Evolutionary conservation across 768 basidiomycete genomes (phyloP), one percentile per base, ranked within the genome.

Genomic region (Fibroporia radiculosa): DNA sequence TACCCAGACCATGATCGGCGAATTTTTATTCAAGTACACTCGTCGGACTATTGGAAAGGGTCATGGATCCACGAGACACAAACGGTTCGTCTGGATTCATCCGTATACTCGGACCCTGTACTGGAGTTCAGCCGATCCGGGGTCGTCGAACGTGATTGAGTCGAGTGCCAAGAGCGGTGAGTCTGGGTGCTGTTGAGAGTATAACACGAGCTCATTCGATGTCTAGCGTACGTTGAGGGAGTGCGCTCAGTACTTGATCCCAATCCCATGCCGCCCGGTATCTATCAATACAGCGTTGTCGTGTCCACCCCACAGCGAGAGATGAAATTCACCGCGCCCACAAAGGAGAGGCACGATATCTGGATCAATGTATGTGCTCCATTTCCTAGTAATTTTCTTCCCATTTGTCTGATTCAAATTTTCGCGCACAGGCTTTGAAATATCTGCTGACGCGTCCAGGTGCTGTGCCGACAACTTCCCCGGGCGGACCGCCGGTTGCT

Each of bases 1-100:
- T 55, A 99, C 96, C 13, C 95, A 98, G 71, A 96, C 93, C 19
- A 99, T 99, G 96, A 98, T 98, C 53, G 95, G 96, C 40, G 95
- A 98, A 71, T 97, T 93, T 66, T 64, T 99, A 68, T 90, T 88
- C 76, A 98, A 98, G 72, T 97, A 99, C 66, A 97, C 95, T 7
- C 75, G 95, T 41, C 77, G 80, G 46, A 67, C 87, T 14, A 79
- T 98, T 56, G 91, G 93, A 19, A 93, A 88, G 64, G 93, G 91
- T 11, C 77, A 92, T 60, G 89, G 89, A 18, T 85, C 91, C 62
- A 82, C 79, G 61, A 71, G 93, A 41, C 96, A 99, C 65, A 83
- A 80, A 62, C 75, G 96, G 28, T 99, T 93, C 80, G 96, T 98
- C 75, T 99, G 96, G 96, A 83, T 99, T n/a, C 95, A 98, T 65